A percentile compares a stretch with the other conserved stretches of the same genome.
Conservation (phyloP, 2,329 filamentous ascomycete genomes). For the Aspergillus intermedius region DNA sequence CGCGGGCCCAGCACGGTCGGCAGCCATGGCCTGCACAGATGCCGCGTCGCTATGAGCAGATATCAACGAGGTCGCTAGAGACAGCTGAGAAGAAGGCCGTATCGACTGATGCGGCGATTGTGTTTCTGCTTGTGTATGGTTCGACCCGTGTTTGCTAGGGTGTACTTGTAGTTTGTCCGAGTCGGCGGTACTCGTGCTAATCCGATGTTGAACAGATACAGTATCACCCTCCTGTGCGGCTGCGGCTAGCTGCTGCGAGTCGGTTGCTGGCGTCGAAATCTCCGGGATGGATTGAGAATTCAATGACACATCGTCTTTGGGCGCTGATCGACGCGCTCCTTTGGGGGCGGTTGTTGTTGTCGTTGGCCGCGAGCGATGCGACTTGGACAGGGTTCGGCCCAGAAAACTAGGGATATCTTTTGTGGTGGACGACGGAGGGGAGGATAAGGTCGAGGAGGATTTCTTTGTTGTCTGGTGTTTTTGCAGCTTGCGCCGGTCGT, state of each 20-base stretch:
- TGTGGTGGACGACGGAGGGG: not conserved
- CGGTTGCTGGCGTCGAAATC: not conserved
- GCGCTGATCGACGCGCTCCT: not conserved
- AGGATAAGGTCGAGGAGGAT: not conserved
- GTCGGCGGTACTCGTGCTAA: too few relatives aligned
- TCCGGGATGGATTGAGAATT: not conserved
- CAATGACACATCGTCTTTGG: not conserved
- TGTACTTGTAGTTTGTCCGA: too few relatives aligned
- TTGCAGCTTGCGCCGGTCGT: not conserved
- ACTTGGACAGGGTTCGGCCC: not conserved
- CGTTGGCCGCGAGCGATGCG: not conserved
- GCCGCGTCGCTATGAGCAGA: slow-evolving; percentile 9
- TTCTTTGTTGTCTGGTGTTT: not conserved
- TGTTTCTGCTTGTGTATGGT: not conserved
- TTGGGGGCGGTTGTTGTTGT: not conserved
- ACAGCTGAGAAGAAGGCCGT: slow-evolving; percentile 16
- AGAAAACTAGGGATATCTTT: not conserved
- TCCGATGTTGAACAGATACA: too few relatives aligned
- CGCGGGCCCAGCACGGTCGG: not conserved
- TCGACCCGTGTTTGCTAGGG: not conserved
- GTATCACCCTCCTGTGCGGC: too few relatives aligned
- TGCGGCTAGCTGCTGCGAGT: not conserved
- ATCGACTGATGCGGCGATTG: slow-evolving; percentile 9
- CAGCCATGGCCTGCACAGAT: not conserved
- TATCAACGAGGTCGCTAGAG: slow-evolving; percentile 7